Evolutionary conservation across 805 yeast species (phyloP).

Genomic region (Jamesozyma lodderae): DNA sequence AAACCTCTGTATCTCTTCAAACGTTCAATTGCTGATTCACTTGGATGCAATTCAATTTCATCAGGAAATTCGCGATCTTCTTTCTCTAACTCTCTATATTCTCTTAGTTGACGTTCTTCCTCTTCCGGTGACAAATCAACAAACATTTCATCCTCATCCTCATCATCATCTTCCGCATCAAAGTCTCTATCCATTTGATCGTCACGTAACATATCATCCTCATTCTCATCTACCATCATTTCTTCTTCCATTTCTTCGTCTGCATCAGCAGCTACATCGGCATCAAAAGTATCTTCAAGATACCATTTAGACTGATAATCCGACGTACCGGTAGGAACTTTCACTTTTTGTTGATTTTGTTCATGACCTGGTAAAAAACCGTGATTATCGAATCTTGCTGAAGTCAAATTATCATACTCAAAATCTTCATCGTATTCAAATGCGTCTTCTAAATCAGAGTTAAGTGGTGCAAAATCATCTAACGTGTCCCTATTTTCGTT

Average conservation of each 20-base stretch:
- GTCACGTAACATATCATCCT: slow-evolving; percentile 19
- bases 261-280: slow-evolving; percentile 27
- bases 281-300: slow-evolving; percentile 44
- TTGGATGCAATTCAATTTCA: slow-evolving; percentile 78
- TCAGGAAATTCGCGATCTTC: slow-evolving; percentile 94
- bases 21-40: slow-evolving; percentile 64
- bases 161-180: slow-evolving; percentile 32
- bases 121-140: slow-evolving; percentile 74
- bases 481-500: slow-evolving; percentile 44
- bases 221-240: slow-evolving; percentile 22
- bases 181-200: slow-evolving; percentile 23
- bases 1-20: slow-evolving; percentile 78
- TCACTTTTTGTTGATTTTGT: slow-evolving; percentile 28
- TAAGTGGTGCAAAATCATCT: slow-evolving; percentile 52
- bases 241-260: slow-evolving; percentile 27
- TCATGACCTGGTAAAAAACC: slow-evolving; percentile 32
- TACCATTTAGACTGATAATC: slow-evolving; percentile 77
- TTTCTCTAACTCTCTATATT: slow-evolving; percentile 57
- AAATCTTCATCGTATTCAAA: slow-evolving; percentile 31
- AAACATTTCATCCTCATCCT: slow-evolving; percentile 48
- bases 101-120: slow-evolving; percentile 65
- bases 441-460: slow-evolving; percentile 40
- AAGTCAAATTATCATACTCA: slow-evolving; percentile 23
- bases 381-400: slow-evolving; percentile 34
- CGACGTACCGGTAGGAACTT: slow-evolving; percentile 66